Base-by-base conservation (phyloP, 768 basidiomycete genomes). In the Amanita inopinata region DNA sequence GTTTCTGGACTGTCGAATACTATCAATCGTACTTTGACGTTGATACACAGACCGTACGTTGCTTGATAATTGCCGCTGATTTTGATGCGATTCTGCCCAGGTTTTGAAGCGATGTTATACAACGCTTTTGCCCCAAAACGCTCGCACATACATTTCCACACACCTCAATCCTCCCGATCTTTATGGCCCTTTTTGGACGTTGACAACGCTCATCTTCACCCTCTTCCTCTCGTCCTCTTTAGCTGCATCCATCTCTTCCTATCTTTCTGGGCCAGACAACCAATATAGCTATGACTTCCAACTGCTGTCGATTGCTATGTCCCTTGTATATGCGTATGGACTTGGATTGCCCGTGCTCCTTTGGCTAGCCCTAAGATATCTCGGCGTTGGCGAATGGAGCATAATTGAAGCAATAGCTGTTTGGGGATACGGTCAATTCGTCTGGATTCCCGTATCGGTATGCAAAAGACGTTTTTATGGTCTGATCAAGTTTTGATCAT, bases 151-250 rank as follows among this genome's bases (percentile, higher is more conserved):
- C 55, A 69, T 78, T 38, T 66, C 78, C 3, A 71, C 73, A 9
- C 75, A 81, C 46, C 70, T 82, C 24, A 73, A 69, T 40, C 83
- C 83, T 32, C 70, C 80, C 31, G 85, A 88, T 57, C 74, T 88
- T 30, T 84, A 87, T 57, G 93, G 93, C 0, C 92, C 94, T 1
- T 97, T 99, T 67, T 99, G 94, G 94, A 90, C 93, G 0, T 74
- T 96, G 27, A 94, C 92, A 1, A 98, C 94, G 0, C 78, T 99
- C 48, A 83, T 96, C 33, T 89, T 98, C 56, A 73, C 83, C 0
- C 78, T 97, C 46, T 97, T 93, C 68, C 77, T 96, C 45, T 93
- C 86, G 18, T 96, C 94, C 1, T 91, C 88, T 24, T 80, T 98
- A 28, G 88, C 83, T 5, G 80, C 88, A 11, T 89, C 89, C 35